A percentile compares a stretch with the other conserved stretches of the same genome.
phyloP scores from a whole-genome alignment of 768 basidiomycete genomes.

The Cystofilobasidium ferigula region DNA sequence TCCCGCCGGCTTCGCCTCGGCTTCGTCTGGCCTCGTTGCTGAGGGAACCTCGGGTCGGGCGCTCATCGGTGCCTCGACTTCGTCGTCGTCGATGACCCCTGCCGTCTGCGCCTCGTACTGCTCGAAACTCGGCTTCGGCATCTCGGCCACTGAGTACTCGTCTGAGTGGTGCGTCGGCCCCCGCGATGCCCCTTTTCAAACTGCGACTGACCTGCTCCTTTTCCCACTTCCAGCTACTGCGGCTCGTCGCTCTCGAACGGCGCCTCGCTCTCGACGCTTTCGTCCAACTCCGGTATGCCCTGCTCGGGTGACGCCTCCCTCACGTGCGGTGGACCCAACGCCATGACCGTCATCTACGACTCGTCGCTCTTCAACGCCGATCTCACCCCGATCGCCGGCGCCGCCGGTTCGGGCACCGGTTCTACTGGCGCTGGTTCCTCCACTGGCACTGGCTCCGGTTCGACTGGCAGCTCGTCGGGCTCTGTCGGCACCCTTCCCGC shows the following conservation, averaged over 20 bases:
- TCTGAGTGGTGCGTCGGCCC: conserved; percentile 15
- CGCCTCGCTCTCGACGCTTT: conserved; percentile 28
- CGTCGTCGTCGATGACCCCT: conserved; percentile 29
- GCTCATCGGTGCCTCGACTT: conserved; percentile 28
- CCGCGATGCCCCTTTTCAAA: too few species aligned
- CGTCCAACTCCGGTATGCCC: conserved; percentile 30
- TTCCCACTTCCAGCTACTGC: conserved; percentile 34
- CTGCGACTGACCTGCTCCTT: neutral
- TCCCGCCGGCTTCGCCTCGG: neutral
- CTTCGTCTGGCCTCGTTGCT: conserved; percentile 3
- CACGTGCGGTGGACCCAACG: neutral
- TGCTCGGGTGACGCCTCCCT: conserved; percentile 29
- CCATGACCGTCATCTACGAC: neutral
- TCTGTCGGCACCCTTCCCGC: neutral
- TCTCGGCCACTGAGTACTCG: conserved; percentile 31
- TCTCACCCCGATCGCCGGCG: neutral
- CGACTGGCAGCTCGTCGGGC: neutral
- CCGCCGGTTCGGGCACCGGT: neutral
- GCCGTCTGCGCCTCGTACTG: conserved; percentile 30
- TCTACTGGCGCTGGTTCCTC: neutral
- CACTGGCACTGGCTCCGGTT: too few species aligned
- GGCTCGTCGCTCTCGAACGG: conserved; percentile 49
- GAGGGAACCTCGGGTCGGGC: conserved; percentile 27
- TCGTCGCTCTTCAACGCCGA: conserved; percentile 30
- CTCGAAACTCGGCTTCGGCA: conserved; percentile 25